Conservation (phyloP, 78 protist species). For the Capsaspora owczarzaki region DNA sequence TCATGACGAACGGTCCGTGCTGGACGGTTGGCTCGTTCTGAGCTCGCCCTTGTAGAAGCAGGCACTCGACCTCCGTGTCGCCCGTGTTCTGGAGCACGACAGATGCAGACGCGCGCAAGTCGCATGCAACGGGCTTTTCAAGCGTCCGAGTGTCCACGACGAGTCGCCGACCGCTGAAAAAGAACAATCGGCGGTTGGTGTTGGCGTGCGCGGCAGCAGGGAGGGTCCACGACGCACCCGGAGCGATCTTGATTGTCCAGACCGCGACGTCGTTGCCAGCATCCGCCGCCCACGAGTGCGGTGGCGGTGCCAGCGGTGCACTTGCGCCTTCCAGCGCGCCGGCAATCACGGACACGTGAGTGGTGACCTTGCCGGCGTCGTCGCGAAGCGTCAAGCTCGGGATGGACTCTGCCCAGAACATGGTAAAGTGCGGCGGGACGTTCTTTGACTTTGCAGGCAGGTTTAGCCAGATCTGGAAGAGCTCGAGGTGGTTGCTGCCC, state of each 20-base stretch:
- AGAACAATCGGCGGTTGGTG: no score
- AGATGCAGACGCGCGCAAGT: no score
- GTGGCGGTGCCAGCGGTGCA: neutral
- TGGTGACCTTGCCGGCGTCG: neutral
- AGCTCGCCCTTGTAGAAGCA: constrained; percentile 14
- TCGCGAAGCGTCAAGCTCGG: constrained; percentile 23
- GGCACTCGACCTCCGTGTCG: neutral
- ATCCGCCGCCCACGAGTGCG: neutral
- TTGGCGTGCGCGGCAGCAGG: no score
- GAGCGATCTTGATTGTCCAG: no score
- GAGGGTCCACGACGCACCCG: no score
- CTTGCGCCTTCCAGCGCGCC: neutral
- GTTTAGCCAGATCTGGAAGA: constrained; percentile 53
- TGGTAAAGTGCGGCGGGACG: constrained; percentile 21
- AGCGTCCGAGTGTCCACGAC: no score
- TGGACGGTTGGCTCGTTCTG: constrained; percentile 32
- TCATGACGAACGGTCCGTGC: constrained; percentile 56
- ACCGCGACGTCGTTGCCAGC: neutral
- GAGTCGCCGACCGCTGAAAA: no score
- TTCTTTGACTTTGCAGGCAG: constrained; percentile 35
- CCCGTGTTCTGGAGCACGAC: neutral
- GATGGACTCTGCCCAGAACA: neutral
- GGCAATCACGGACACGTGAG: neutral
- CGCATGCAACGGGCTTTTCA: no score
- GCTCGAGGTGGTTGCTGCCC: no score